phyloP scores from a whole-genome alignment of 306 rosid genomes.

The Medicago lupulina region DNA sequence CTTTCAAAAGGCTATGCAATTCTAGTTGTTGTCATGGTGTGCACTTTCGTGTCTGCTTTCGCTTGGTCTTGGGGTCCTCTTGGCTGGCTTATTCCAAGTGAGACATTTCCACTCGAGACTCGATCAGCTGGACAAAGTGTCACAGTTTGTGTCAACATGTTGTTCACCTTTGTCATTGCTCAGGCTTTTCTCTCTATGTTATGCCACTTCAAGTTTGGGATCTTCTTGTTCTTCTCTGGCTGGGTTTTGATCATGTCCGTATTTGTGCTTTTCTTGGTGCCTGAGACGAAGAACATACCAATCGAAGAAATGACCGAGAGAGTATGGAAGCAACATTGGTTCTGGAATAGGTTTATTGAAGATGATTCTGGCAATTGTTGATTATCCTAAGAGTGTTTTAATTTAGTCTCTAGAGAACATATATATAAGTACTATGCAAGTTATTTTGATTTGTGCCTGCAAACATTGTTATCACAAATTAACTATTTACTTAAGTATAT shows the following conservation, averaged over 20 bases:
- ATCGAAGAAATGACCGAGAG: not conserved
- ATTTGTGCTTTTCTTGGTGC: constrained; percentile 1
- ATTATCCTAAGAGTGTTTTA: too few relatives aligned
- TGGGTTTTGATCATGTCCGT: not conserved
- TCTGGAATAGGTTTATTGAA: not conserved
- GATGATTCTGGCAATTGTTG: not conserved
- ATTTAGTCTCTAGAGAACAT: too few relatives aligned
- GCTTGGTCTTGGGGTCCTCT: constrained; percentile 4
- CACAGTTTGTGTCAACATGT: not conserved
- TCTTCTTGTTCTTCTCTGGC: not conserved
- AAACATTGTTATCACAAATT: too few relatives aligned
- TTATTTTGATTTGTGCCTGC: too few relatives aligned
- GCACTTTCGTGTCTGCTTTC: not conserved
- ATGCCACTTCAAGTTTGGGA: not conserved
- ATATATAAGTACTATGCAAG: too few relatives aligned
- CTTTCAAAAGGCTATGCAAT: constrained; percentile 56
- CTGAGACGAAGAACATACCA: not conserved
- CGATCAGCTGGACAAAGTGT: not conserved
- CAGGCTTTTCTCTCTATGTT: not conserved
- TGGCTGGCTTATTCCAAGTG: constrained; percentile 3
- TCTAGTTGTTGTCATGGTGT: constrained; percentile 36
- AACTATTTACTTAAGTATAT: too few relatives aligned
- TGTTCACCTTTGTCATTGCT: not conserved
- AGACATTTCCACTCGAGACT: not conserved
- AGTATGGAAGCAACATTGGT: not conserved